Conservation (phyloP, 1,139 yeast species). For the Taphrina sp. region DNA sequence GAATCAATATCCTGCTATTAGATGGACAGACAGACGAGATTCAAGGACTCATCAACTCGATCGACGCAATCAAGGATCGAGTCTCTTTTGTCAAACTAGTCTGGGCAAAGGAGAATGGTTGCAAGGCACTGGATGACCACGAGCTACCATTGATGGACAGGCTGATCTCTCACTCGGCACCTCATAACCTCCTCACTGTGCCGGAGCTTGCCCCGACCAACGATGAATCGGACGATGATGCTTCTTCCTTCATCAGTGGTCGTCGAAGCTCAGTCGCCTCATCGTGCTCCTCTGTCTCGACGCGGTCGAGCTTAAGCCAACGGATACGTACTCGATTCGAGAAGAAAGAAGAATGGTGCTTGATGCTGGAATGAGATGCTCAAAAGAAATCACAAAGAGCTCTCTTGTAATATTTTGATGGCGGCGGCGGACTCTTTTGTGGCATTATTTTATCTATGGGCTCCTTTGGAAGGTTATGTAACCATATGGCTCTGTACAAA, state of each 20-base stretch:
- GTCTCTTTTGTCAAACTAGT: constrained; percentile 12
- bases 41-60: constrained; percentile 5
- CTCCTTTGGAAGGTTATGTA: too few species aligned
- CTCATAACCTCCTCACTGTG: background rate
- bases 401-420: too few species aligned
- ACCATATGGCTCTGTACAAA: too few species aligned
- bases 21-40: constrained; percentile 1
- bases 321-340: constrained; percentile 6
- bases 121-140: background rate
- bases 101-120: background rate
- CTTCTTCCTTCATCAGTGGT: background rate
- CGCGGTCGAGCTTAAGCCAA: constrained; percentile 10
- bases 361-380: constrained; percentile 6
- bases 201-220: constrained; percentile 4
- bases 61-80: background rate
- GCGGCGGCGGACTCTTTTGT: too few species aligned
- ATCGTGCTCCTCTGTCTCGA: constrained; percentile 2
- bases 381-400: too few species aligned
- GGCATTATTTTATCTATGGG: too few species aligned
- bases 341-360: constrained; percentile 12
- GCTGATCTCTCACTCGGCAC: background rate
- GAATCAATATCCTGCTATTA: constrained; percentile 12
- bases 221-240: constrained; percentile 8
- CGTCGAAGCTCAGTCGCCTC: constrained; percentile 12
- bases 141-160: background rate